A percentile compares a stretch with the other conserved stretches of the same genome.
Conservation (phyloP, 2,329 filamentous ascomycete species). For the Fusarium abutilonis region DNA sequence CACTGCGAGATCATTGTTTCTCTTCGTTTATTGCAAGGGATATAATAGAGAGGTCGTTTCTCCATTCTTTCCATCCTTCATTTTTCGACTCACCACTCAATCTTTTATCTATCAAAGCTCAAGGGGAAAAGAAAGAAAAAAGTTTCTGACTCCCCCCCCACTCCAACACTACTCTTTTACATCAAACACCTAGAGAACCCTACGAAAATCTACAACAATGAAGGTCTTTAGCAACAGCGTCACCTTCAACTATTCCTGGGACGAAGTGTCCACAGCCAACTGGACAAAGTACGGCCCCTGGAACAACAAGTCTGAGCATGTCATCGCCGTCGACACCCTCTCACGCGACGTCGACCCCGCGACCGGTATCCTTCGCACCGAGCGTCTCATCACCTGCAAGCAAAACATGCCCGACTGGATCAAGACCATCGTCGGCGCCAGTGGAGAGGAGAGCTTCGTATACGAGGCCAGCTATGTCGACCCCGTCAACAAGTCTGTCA, state of each 20-base stretch:
- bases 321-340: conserved; percentile 93
- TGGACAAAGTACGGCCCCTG: conserved; percentile 99
- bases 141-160: conserved; percentile 26
- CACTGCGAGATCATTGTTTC: conserved; percentile 31
- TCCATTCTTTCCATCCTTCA: conserved; percentile 3
- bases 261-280: conserved; percentile 96
- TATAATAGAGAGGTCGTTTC: conserved; percentile 25
- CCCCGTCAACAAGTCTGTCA: conserved; percentile 82
- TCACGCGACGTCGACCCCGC: conserved; percentile 69
- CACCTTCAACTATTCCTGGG: conserved; percentile 98
- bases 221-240: conserved; percentile 93
- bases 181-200: conserved; percentile 3
- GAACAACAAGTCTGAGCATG: conserved; percentile 98
- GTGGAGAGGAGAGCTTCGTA: conserved; percentile 83
- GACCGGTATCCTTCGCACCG: conserved; percentile 69
- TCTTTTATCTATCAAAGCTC: no score
- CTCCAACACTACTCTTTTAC: conserved; percentile 17
- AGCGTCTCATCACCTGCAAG: conserved; percentile 70
- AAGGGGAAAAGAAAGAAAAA: conserved; percentile 20
- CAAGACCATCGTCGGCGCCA: conserved; percentile 76
- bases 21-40: conserved; percentile 28
- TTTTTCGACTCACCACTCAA: neutral
- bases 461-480: conserved; percentile 98
- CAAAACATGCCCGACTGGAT: conserved; percentile 81
- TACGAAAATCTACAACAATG: conserved; percentile 64